Percentiles rank a stretch among this genome's conserved stretches.
Conservation (phyloP, 305 asterid species). For the Petunia hybrid region DNA sequence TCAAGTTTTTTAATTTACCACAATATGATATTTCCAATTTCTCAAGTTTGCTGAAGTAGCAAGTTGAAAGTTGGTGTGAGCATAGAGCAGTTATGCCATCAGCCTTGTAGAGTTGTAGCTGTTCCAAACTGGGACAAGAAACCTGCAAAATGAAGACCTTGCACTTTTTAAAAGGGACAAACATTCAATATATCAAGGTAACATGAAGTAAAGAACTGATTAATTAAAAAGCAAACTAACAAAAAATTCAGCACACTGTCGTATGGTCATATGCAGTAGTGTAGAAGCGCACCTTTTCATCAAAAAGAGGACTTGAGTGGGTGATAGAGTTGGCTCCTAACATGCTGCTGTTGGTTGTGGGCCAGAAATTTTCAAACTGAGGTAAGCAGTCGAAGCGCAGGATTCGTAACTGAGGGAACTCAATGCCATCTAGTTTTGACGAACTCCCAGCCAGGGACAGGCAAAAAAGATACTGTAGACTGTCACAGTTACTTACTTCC, state of each 20-base stretch:
- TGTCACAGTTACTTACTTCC: conserved; percentile 21
- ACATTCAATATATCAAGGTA: too few species aligned
- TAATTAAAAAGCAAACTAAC: too few species aligned
- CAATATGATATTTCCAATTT: not conserved
- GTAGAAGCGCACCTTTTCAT: not conserved
- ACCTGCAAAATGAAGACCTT: too few species aligned
- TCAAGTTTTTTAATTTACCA: not conserved
- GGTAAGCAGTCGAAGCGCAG: conserved; percentile 15
- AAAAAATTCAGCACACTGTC: too few species aligned
- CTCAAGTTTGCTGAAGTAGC: not conserved
- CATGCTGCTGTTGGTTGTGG: not conserved
- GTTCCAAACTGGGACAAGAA: too few species aligned
- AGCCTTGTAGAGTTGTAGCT: too few species aligned
- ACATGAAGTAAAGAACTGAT: too few species aligned
- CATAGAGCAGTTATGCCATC: too few species aligned
- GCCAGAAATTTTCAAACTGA: not conserved
- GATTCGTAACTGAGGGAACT: conserved; percentile 37
- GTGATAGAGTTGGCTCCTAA: not conserved
- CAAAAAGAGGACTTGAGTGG: not conserved
- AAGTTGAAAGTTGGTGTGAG: not conserved
- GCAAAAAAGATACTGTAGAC: conserved; percentile 31
- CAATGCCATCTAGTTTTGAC: conserved; percentile 23
- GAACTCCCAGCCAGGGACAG: conserved; percentile 29
- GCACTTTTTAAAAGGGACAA: too few species aligned
- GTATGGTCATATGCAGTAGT: too few species aligned